Evolutionary conservation across 2,329 filamentous ascomycete genomes (phyloP).

Genomic region (Stylonectria norvegica): DNA sequence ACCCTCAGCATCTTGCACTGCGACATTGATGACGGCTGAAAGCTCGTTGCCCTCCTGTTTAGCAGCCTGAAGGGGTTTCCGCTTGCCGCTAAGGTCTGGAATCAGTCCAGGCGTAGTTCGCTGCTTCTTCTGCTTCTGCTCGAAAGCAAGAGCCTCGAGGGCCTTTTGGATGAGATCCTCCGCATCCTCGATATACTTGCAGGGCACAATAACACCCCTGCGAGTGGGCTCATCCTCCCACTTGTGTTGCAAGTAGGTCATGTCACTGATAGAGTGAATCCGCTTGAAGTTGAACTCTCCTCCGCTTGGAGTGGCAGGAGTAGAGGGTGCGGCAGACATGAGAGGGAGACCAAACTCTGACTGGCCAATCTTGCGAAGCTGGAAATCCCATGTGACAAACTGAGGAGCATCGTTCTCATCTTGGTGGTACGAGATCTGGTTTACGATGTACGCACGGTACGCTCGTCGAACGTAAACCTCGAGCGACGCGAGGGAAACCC

Average conservation of each 20-base stretch:
- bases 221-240: constrained; percentile 73
- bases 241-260: constrained; percentile 80
- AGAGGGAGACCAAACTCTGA: constrained; percentile 83
- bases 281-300: constrained; percentile 66
- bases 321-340: constrained; percentile 76
- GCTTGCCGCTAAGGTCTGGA: constrained; percentile 70
- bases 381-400: constrained; percentile 93
- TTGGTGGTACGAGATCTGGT: constrained; percentile 85
- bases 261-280: constrained; percentile 92
- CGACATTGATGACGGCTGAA: constrained; percentile 88
- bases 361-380: constrained; percentile 87
- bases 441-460: constrained; percentile 92
- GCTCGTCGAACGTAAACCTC: constrained; percentile 96
- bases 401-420: constrained; percentile 65
- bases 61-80: constrained; percentile 45
- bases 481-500: constrained; percentile 88
- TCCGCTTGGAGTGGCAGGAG: constrained; percentile 70
- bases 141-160: constrained; percentile 73
- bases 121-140: constrained; percentile 54
- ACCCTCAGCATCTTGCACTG: constrained; percentile 82
- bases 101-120: constrained; percentile 56
- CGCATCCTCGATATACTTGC: constrained; percentile 88
- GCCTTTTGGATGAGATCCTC: constrained; percentile 84
- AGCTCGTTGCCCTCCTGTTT: constrained; percentile 61
- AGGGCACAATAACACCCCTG: constrained; percentile 92